phyloP scores from a whole-genome alignment of 495 filamentous ascomycete species.

The Daldinia bambusicola region DNA sequence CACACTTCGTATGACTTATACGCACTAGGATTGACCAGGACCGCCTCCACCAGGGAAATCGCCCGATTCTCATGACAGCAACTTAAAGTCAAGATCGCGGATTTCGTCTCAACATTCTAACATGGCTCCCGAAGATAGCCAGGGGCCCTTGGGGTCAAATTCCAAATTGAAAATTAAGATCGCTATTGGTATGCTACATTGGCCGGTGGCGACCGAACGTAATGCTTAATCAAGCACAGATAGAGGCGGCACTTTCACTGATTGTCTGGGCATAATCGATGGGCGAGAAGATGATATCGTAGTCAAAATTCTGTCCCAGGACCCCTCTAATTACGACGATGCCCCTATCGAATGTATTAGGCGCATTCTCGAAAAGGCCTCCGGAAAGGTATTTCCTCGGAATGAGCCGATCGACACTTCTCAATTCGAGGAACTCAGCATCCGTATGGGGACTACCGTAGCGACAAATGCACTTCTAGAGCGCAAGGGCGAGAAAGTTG shows the following conservation, averaged over 20 bases:
- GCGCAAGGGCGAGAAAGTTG: slow-evolving; percentile 89
- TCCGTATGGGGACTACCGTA: slow-evolving; percentile 89
- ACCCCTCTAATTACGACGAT: slow-evolving; percentile 62
- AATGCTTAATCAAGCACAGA: slow-evolving; percentile 40
- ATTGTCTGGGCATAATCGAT: slow-evolving; percentile 65
- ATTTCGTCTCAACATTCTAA: background rate
- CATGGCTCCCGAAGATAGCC: background rate
- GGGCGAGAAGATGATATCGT: slow-evolving; percentile 57
- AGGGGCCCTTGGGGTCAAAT: background rate
- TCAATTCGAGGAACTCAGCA: slow-evolving; percentile 60
- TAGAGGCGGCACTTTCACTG: slow-evolving; percentile 75
- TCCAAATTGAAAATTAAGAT: slow-evolving; percentile 12
- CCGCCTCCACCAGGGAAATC: background rate
- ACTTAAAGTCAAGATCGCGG: background rate
- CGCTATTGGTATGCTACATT: slow-evolving; percentile 14
- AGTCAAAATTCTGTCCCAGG: slow-evolving; percentile 62
- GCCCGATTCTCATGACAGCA: background rate
- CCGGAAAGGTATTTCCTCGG: slow-evolving; percentile 29
- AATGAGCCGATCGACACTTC: slow-evolving; percentile 36
- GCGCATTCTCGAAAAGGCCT: slow-evolving; percentile 38
- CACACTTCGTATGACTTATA: slow-evolving; percentile 1
- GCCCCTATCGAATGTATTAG: slow-evolving; percentile 60
- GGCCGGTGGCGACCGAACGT: background rate
- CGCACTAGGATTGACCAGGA: background rate
- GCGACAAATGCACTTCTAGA: slow-evolving; percentile 89